These are phyloP conservation scores for Ulota crispa DNA, from an alignment of 225 moss, liverwort and hornwort genomes.

Conservation along the genomic window DNA sequence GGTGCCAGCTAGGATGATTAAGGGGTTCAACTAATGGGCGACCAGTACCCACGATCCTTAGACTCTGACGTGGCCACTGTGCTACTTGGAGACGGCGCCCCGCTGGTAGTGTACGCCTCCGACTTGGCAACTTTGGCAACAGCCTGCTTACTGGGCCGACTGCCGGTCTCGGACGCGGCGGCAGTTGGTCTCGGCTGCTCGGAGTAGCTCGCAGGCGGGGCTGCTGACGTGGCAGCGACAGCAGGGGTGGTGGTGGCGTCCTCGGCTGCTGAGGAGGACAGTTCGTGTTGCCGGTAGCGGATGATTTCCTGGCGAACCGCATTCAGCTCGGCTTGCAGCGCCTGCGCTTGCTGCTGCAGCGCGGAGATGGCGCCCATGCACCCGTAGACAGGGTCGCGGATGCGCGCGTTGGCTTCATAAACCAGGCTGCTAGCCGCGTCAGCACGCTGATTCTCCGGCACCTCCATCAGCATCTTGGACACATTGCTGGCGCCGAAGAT, in stretches of 20 bases:
- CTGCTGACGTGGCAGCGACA: not conserved
- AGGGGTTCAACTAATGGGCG: slow-evolving; percentile 34
- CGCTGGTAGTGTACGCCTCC: slow-evolving; percentile 31
- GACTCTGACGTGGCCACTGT: slow-evolving; percentile 46
- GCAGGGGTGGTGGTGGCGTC: not conserved
- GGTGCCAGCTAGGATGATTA: not conserved
- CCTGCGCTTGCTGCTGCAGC: slow-evolving; percentile 60
- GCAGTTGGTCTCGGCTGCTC: not conserved
- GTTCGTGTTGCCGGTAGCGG: slow-evolving; percentile 50
- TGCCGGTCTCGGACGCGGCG: not conserved
- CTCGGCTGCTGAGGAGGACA: not conserved
- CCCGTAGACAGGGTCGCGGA: slow-evolving; percentile 65
- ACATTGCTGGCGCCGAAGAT: slow-evolving; percentile 71
- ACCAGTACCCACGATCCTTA: slow-evolving; percentile 51
- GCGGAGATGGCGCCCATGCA: slow-evolving; percentile 68
- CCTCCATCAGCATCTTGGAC: slow-evolving; percentile 71
- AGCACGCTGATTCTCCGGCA: slow-evolving; percentile 58
- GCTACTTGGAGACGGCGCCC: slow-evolving; percentile 28
- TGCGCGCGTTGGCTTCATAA: slow-evolving; percentile 63
- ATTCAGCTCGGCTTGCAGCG: slow-evolving; percentile 47
- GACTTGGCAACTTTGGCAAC: slow-evolving; percentile 7
- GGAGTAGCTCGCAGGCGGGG: slow-evolving; percentile 2
- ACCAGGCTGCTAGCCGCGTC: slow-evolving; percentile 63
- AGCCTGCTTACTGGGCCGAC: slow-evolving; percentile 5
- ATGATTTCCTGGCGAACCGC: slow-evolving; percentile 54